Base-by-base conservation (phyloP, 441 rosid species). In the Breynia disticha region DNA sequence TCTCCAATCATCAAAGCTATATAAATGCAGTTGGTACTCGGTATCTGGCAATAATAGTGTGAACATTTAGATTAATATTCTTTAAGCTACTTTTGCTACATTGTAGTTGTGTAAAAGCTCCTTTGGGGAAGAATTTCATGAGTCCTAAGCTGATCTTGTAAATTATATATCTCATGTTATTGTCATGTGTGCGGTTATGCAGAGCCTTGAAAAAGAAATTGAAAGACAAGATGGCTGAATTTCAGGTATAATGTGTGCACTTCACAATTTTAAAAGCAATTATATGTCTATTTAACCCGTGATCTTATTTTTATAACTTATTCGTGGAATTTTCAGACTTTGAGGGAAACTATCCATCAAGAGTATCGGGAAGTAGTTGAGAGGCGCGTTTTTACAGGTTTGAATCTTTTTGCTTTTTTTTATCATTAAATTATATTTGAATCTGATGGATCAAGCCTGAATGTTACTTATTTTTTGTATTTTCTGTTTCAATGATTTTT, bases 311-410 rank as follows among this genome's bases (percentile, higher is more conserved):
- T n/a, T n/a, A n/a, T n/a, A n/a, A n/a, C 21, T 4, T 28, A 44
- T 48, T 32, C 54, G 28, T 61, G 24, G 46, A 46, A 39, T 70
- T 59, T 72, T 56, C 82, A 94, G 99, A 69, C 61, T 66, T 75
- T 90, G 19, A 83, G 95, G 67, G 95, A 87, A 66, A 84, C 48
- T 63, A 87, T 90, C 72, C 95, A 87, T 62, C 91, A 90, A 76
- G 99, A 90, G 69, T 85, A 94, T 62, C 79, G 99, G 46, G 95
- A 90, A 50, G 95, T 94, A 62, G 88, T 90, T 32, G 96, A 90
- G 76, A 79, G 99, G 65, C 94, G 96, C 67, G 95, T 94, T 61
- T 90, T 75, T 70, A 87, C 99, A 75, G 99, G 99, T 94, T 66
- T 62, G 70, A 43, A 22, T 50, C 52, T 48, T 55, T 55, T 55